Base-by-base conservation (phyloP, 2,329 filamentous ascomycete species). In the Venturia asperata region DNA sequence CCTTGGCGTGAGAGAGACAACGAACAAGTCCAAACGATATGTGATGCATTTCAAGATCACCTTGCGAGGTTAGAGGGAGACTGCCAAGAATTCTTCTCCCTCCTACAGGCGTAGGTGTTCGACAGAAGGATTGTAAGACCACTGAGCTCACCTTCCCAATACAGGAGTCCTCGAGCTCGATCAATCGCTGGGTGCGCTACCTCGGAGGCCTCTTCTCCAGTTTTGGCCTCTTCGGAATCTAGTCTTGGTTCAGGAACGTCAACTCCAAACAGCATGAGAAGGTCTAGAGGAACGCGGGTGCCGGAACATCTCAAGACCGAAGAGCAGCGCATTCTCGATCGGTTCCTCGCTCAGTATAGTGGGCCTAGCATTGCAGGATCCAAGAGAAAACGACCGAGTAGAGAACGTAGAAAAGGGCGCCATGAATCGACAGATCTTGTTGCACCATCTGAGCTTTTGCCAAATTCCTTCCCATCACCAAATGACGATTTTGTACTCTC, bases 321-420 rank as follows among this genome's bases (percentile, higher is more conserved):
- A 34, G 63, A 64, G 24, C 42, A 64, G n/a, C 47, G 37, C 27
- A 64, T 64, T 19, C 10, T 64, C 15, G 63, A 56, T 24, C 63
- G 49, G 6, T 64, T 64, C 39, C 17, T 64, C 24, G 42, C 47
- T 10, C 63, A 64, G 30, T 60, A 64, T 58, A 39, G 34, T 11
- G 37, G 7, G 21, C 15, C 52, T 21, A 37, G 19, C n/a, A 39
- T 24, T 5, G 47, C 47, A 17, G 47, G 37, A 17, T 47, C 24
- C 45, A 64, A 64, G 58, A 47, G 63, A 45, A 64, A 58, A 58
- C 49, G 63, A 17, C 47, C 45, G 21, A 49, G 63, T 42, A 39
- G 30, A 15, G 39, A 61, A 39, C 39, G 27, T 37, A 27, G 30
- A 58, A 58, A 11, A 34, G 5, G 27, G 9, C 30, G 5, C 1